Evolutionary conservation across 371 early-diverging fungal species (phyloP).

Genomic region (Mucor piriformis): DNA sequence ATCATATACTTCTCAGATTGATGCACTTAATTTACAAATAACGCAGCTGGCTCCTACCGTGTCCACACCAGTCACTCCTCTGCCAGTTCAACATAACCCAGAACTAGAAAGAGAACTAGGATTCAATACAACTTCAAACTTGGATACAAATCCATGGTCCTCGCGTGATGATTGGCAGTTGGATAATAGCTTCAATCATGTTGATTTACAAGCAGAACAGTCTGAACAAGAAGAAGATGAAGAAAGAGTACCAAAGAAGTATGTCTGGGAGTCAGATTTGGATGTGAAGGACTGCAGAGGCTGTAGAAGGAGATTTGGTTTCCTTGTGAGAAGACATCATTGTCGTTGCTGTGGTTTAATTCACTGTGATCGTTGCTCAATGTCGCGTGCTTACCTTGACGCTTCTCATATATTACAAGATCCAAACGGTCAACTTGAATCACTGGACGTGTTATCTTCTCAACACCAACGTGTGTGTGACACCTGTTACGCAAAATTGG

Average conservation of each 20-base stretch:
- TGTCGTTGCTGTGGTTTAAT: conserved; percentile 88
- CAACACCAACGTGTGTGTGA: conserved; percentile 66
- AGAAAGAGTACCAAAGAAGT: conserved; percentile 23
- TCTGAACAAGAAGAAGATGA: background rate
- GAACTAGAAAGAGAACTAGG: conserved; percentile 51
- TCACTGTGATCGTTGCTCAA: conserved; percentile 77
- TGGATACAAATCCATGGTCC: conserved; percentile 53
- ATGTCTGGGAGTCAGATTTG: conserved; percentile 75
- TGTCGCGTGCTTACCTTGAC: conserved; percentile 53
- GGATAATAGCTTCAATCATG: conserved; percentile 30
- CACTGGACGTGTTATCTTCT: conserved; percentile 35
- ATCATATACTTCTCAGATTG: conserved; percentile 56
- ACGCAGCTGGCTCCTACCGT: conserved; percentile 33
- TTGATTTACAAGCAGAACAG: conserved; percentile 27
- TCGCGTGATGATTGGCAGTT: conserved; percentile 31
- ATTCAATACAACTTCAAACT: conserved; percentile 22
- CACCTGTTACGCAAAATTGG: conserved; percentile 44
- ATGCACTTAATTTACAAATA: conserved; percentile 41
- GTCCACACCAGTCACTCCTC: conserved; percentile 38
- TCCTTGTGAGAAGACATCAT: conserved; percentile 77
- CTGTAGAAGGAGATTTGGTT: conserved; percentile 68
- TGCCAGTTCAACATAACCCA: conserved; percentile 33
- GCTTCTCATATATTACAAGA: conserved; percentile 59
- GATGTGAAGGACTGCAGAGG: conserved; percentile 67
- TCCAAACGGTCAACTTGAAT: conserved; percentile 37